Base-by-base conservation (phyloP, 116 monocot species). In the Papilionanthe hybrid region DNA sequence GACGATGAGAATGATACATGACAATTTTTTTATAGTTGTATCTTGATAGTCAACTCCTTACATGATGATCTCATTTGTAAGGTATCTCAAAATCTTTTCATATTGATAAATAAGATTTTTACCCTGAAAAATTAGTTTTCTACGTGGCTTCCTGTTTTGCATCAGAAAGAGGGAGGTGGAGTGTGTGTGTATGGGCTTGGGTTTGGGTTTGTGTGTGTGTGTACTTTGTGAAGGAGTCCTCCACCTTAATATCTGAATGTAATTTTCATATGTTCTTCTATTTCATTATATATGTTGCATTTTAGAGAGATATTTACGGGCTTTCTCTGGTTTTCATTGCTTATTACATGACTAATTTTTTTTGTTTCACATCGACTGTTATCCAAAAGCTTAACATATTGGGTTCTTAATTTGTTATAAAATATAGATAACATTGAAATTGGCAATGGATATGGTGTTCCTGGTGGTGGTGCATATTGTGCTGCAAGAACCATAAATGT, bases 371-470 rank as follows among this genome's bases (percentile, higher is more conserved):
- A 30, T 37, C 37, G 23, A 63, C 27, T 69, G 29, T 5, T 37
- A 32, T 44, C 44, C 15, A 50, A 75, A 75, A 49, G 27, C 47
- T 75, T 23, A 75, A 17, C 25, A 25, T 25, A 25, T 49, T 1
- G 19, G 53, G 4, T 30, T 37, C 4, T 15, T 44, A 5, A 22
- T n/a, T 17, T 75, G 37, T 30, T 25, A 28, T 20, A 79, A 55
- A 22, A 78, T 27, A 74, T 81, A 97, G 94, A 89, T 42, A 94
- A 97, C 82, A 74, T 87, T 42, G 97, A 97, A 82, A 97, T 97
- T 88, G 97, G 97, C 72, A 97, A 97, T 89, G 97, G 97, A 68
- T 97, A 97, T 88, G 97, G 97, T 82, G 94, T 97, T 42, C 97
- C 97, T 67, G 97, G 97, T 77, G 97, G 97, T 28, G 91, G 97